Evolutionary conservation across 1,139 yeast genomes (phyloP), one percentile per base, ranked within the genome.

Genomic region (Pichia sp.): DNA sequence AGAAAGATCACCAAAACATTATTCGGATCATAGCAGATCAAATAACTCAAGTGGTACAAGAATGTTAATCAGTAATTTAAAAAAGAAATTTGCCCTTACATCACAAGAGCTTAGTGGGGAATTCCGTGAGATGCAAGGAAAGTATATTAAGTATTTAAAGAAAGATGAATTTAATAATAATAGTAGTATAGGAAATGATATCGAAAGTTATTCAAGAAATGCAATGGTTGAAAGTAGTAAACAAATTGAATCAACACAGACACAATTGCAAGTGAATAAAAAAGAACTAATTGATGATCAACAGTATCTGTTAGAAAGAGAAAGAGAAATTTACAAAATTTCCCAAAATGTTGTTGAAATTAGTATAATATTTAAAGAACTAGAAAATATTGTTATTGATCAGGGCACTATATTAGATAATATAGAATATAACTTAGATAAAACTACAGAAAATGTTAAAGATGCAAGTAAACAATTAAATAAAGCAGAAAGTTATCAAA

Each of bases 281-380:
- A 38, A 29, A 30, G 52, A 40, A 26, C 57, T 69, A 15, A 13
- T 47, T 25, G 45, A 61, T 71, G 47, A 50, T 39, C 52, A 50
- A 35, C 47, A 50, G 45, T 65, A 71, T 49, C 68, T 86, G 39
- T 76, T 80, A 48, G 89, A 85, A 56, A 73, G 98, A 49, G 98
- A 92, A 62, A 77, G 80, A 47, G 98, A 92, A 61, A 92, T 94
- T 44, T 84, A 85, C 27, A 85, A 84, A 57, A 75, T 94, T 49
- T 97, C 98, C 3, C 88, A 87, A 73, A 96, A 97, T 41, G 95
- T 92, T 40, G 70, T 92, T 32, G 99, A 92, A 64, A 85, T 92
- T 2, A 85, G 94, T 40, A 88, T 94, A 2, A 92, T 94, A 47
- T 92, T 92, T 69, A 85, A 86, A 63, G 97, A 94, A 61, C 79